Percentiles rank a stretch among this genome's conserved stretches.
Evolutionary conservation across 108 stramenopile genomes (phyloP).

Genomic region (Thalassiosira profunda): DNA sequence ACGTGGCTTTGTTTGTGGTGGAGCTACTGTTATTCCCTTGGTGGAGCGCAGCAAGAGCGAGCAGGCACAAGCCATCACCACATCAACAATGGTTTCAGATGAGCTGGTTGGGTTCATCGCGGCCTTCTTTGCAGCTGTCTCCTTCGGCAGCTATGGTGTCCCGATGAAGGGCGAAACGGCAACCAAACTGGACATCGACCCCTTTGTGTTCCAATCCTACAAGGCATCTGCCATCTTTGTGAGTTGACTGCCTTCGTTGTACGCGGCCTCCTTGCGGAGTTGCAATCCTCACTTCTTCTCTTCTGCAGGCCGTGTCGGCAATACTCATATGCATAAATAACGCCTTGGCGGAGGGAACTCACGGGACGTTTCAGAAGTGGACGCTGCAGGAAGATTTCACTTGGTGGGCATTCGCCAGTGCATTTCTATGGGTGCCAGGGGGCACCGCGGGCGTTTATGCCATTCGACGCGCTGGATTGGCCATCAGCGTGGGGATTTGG

Average conservation of each 20-base stretch:
- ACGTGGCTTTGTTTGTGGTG: too few relatives aligned
- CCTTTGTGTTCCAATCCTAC: slow-evolving; percentile 89
- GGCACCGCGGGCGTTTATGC: slow-evolving; percentile 82
- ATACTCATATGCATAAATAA: slow-evolving; percentile 39
- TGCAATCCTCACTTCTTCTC: too few relatives aligned
- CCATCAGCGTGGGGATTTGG: slow-evolving; percentile 80
- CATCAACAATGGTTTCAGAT: too few relatives aligned
- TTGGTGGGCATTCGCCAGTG: slow-evolving; percentile 64
- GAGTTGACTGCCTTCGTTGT: slow-evolving; percentile 46
- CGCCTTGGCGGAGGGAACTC: slow-evolving; percentile 13
- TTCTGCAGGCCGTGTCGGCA: too few relatives aligned
- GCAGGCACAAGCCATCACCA: too few relatives aligned
- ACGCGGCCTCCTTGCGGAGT: slow-evolving; percentile 33
- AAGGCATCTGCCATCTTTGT: slow-evolving; percentile 57
- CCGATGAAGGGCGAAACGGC: slow-evolving; percentile 80
- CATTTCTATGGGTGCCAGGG: slow-evolving; percentile 77
- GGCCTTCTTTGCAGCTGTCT: slow-evolving; percentile 60
- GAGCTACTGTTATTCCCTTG: too few relatives aligned
- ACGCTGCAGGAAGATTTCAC: slow-evolving; percentile 44
- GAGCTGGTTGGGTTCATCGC: slow-evolving; percentile 45
- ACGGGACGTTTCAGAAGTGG: slow-evolving; percentile 27
- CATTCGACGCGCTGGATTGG: slow-evolving; percentile 80
- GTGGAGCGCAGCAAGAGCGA: too few relatives aligned
- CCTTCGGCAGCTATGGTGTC: slow-evolving; percentile 87
- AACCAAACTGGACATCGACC: slow-evolving; percentile 75